These are phyloP conservation scores for Aspergillus sp. DNA, from an alignment of 2,329 filamentous ascomycete genomes.

Conservation along the genomic window DNA sequence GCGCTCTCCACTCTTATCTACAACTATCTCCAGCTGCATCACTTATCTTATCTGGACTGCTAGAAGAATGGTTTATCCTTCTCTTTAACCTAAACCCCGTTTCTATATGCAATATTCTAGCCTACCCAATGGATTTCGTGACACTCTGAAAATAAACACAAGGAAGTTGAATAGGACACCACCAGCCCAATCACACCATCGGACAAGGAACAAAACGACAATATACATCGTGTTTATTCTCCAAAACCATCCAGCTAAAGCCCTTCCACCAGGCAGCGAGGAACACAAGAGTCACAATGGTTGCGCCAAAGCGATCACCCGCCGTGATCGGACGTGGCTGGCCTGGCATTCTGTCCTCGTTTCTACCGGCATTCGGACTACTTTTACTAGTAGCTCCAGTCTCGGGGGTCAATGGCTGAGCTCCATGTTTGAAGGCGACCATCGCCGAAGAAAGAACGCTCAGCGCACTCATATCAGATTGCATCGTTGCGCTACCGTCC, in stretches of 20 bases:
- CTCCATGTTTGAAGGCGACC: constrained; percentile 26
- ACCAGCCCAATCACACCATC: not conserved
- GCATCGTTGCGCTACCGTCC: constrained; percentile 38
- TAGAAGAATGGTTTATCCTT: too few relatives aligned
- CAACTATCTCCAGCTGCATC: not conserved
- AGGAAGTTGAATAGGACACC: too few relatives aligned
- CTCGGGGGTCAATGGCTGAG: constrained; percentile 44
- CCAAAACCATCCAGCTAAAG: constrained; percentile 33
- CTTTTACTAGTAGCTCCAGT: constrained; percentile 61
- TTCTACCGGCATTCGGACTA: constrained; percentile 43
- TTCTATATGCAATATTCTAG: too few relatives aligned
- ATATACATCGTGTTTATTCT: constrained; percentile 15
- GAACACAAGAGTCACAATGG: constrained; percentile 34
- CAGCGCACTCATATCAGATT: constrained; percentile 44
- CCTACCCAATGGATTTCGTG: too few relatives aligned
- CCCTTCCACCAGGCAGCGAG: constrained; percentile 27
- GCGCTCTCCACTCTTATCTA: constrained; percentile 5
- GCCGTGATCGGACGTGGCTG: constrained; percentile 28
- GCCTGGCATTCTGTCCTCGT: constrained; percentile 11
- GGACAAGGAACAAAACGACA: not conserved
- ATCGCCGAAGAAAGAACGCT: constrained; percentile 35
- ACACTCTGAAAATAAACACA: too few relatives aligned
- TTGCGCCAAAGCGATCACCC: constrained; percentile 39
- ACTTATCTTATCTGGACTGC: too few relatives aligned
- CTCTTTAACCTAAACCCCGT: too few relatives aligned